Evolutionary conservation across 805 yeast genomes (phyloP).

Genomic region (Jamesozyma jinghongensis): DNA sequence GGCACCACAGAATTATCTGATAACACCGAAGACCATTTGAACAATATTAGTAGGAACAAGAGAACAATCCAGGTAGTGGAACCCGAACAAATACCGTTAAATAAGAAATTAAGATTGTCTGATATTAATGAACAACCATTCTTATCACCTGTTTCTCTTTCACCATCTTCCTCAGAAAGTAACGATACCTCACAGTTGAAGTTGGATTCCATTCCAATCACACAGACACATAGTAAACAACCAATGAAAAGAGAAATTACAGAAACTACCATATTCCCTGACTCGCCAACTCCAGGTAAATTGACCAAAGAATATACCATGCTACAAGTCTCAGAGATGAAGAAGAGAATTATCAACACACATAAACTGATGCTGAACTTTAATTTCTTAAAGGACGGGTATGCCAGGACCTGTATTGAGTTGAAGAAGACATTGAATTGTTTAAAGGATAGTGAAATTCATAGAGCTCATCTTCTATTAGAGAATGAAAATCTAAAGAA

Average conservation of each 20-base stretch:
- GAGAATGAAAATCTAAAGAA: conserved; percentile 33
- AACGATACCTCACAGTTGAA: conserved; percentile 9
- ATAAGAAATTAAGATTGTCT: background rate
- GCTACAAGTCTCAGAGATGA: conserved; percentile 26
- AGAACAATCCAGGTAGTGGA: background rate
- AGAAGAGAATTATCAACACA: conserved; percentile 27
- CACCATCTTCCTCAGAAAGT: conserved; percentile 22
- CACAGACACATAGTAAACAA: background rate
- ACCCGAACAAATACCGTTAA: background rate
- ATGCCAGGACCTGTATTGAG: conserved; percentile 27
- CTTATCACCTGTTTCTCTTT: conserved; percentile 31
- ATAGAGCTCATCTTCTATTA: conserved; percentile 30
- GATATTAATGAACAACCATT: conserved; percentile 5
- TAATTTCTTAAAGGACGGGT: conserved; percentile 27
- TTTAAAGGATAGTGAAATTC: conserved; percentile 31
- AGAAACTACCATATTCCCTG: conserved; percentile 1
- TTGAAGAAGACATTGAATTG: conserved; percentile 28
- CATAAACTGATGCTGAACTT: conserved; percentile 28
- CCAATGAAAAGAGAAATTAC: background rate
- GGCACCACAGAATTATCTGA: conserved; percentile 1
- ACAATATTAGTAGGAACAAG: background rate
- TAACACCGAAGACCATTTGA: background rate
- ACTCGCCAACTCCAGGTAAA: conserved; percentile 13
- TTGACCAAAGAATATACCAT: conserved; percentile 25
- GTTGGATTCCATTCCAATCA: conserved; percentile 4